Conservation (phyloP, 768 basidiomycete genomes). For the Boletus rufocinnamomeus region DNA sequence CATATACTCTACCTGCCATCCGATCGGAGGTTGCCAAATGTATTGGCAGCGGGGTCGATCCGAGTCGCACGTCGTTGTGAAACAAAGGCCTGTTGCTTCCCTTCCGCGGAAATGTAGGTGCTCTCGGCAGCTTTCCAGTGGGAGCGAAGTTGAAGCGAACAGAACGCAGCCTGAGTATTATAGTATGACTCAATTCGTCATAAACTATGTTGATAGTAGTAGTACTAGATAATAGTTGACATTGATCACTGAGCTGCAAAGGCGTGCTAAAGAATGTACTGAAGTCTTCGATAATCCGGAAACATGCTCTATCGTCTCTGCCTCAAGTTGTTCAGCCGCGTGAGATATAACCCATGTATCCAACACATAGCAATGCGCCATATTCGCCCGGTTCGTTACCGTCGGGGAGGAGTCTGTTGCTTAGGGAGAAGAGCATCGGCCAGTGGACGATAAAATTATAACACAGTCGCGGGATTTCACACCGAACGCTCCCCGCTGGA, state of each 20-base stretch:
- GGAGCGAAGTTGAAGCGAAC: no score
- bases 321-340: slow-evolving; percentile 38
- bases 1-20: slow-evolving; percentile 14
- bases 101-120: not conserved
- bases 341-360: slow-evolving; percentile 46
- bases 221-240: not conserved
- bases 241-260: slow-evolving; percentile 12
- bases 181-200: not conserved
- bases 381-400: not conserved
- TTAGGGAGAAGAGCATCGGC: not conserved
- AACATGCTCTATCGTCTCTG: slow-evolving; percentile 40
- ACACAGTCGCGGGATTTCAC: not conserved
- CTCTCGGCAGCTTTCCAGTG: not conserved
- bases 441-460: not conserved
- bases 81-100: not conserved
- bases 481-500: not conserved
- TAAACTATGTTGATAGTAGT: not conserved
- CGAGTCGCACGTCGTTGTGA: not conserved
- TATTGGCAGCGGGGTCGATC: not conserved
- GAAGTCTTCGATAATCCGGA: slow-evolving; percentile 39
- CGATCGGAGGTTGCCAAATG: not conserved
- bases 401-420: not conserved
- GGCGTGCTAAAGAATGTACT: not conserved
- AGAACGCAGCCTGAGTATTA: no score
- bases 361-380: slow-evolving; percentile 43